Conservation (phyloP, 441 rosid species). For the Pelargonium fulgidum region DNA sequence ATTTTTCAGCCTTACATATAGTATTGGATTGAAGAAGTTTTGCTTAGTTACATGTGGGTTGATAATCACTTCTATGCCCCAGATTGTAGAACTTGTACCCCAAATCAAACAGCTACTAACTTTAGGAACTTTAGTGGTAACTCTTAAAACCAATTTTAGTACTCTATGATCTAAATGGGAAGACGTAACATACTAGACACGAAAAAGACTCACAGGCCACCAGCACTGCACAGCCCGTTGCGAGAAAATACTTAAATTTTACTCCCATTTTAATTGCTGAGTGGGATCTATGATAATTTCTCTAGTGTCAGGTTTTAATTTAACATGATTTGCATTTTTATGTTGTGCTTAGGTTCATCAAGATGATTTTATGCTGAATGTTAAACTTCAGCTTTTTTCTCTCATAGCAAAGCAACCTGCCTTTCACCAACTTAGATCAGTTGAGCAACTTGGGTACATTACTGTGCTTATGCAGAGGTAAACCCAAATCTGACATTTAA, state of each 20-base stretch:
- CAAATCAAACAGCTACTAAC: not conserved
- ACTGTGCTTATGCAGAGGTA: slow-evolving; percentile 66
- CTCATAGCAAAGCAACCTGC: slow-evolving; percentile 73
- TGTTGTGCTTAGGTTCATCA: slow-evolving; percentile 45
- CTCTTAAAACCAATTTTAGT: not conserved
- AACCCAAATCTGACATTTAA: not conserved
- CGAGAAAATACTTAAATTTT: not conserved
- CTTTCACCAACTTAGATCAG: slow-evolving; percentile 87
- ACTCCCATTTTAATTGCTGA: not conserved
- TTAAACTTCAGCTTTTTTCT: slow-evolving; percentile 68
- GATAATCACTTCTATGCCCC: not conserved
- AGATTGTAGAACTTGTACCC: not conserved
- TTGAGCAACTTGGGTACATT: slow-evolving; percentile 90
- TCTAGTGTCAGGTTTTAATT: slow-evolving; percentile 2
- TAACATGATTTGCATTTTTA: slow-evolving; percentile 15
- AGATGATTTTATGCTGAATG: slow-evolving; percentile 68
- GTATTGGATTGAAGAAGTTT: not conserved
- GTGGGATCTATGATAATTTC: not conserved
- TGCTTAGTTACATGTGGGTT: not conserved
- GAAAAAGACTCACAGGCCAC: not conserved
- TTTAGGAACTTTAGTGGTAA: not conserved
- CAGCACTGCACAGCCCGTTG: slow-evolving; percentile 1
- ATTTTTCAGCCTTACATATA: not conserved
- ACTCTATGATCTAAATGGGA: not conserved
- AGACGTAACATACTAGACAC: not conserved